Evolutionary conservation across 148 eudicot genomes (phyloP).

Genomic region (Vaccinium myrtillus): DNA sequence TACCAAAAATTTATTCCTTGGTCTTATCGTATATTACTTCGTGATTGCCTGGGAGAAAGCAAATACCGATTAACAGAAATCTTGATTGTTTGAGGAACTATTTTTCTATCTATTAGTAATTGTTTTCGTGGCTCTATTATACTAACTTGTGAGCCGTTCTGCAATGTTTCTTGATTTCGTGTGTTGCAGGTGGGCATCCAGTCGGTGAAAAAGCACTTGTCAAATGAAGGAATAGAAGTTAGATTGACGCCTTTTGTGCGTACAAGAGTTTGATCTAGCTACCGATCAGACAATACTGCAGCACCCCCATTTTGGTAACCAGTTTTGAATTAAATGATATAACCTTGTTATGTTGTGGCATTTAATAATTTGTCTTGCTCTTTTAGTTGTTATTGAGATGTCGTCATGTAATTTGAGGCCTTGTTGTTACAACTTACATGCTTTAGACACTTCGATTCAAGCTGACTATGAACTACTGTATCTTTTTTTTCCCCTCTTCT

Average conservation of each 20-base stretch:
- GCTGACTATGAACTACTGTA: not conserved
- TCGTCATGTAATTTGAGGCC: not conserved
- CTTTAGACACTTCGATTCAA: not conserved
- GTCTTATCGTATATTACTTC: not conserved
- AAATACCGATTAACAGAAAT: not conserved
- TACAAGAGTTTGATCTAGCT: too few species aligned
- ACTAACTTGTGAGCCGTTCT: not conserved
- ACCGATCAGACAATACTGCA: not conserved
- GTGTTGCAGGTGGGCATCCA: conserved; percentile 60
- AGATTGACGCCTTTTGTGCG: conserved; percentile 29
- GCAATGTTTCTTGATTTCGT: not conserved
- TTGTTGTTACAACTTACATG: not conserved
- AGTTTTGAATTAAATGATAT: not conserved
- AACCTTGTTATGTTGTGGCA: not conserved
- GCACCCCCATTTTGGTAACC: not conserved
- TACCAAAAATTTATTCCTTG: not conserved
- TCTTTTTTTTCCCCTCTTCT: not conserved
- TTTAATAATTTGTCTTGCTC: not conserved
- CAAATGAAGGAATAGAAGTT: conserved; percentile 66
- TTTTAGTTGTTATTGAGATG: not conserved
- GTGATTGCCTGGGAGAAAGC: not conserved
- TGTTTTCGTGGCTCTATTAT: not conserved
- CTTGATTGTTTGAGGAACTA: not conserved
- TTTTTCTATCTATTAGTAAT: not conserved
- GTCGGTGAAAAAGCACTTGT: conserved; percentile 67